Evolutionary conservation across 2,329 filamentous ascomycete species (phyloP), one percentile per base, ranked within the genome.

Genomic region (Pezicula neosporulosa): DNA sequence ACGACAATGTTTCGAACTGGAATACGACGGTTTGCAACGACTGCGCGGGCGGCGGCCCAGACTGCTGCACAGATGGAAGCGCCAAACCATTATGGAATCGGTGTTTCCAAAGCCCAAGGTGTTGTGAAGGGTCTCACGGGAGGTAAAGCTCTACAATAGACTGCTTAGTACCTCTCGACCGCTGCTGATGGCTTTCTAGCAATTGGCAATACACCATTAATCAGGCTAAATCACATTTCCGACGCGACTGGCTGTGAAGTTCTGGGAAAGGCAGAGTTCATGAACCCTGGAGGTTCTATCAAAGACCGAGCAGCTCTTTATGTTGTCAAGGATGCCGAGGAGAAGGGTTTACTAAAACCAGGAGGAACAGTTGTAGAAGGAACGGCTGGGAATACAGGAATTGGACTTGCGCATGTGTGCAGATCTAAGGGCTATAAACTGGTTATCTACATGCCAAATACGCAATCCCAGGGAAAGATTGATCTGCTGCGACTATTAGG

Each of bases 371-470:
- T 99, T 12, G 88, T 99, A 52, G 94, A 99, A 74, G 94, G 94
- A 56, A 99, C 94, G 5, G 94, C 94, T 1, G 94, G 94, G 48
- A 99, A 97, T 77, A 99, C 94, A 28, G 94, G 94, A 59, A 99
- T 99, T 70, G 94, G 94, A 2, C 87, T 99, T 41, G 94, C 94
- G 18, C 94, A 97, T 73, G 94, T 99, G 51, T 97, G 94, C 75
- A 84, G 93, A 54, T 89, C 87, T 36, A 87, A 87, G 63, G 94
- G 93, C 38, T 97, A 99, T 80, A 87, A 87, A 68, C 85, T 96
- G 47, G 92, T 97, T 67, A 99, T 99, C 68, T 99, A 97, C 83
- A 97, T 99, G 94, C 94, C 94, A 63, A 89, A 99, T 77, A 97
- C 93, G 45, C 94, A 97, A 75, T 96, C 92, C 18, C 93, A 96